Evolutionary conservation across 1,139 yeast species (phyloP), one percentile per base, ranked within the genome.

Genomic region (Saccharomycopsis phalli): DNA sequence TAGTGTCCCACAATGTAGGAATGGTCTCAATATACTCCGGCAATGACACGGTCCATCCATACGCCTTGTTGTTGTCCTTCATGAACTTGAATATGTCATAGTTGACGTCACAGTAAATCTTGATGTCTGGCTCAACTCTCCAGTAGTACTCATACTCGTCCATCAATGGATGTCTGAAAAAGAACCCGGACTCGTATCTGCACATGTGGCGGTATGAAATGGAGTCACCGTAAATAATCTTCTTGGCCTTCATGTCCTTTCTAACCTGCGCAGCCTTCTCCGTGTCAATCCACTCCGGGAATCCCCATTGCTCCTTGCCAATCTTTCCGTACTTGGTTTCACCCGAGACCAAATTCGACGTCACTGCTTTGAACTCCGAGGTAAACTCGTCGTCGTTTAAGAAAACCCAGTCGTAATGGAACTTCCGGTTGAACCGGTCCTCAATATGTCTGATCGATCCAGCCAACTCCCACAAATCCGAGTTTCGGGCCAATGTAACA

Each of bases 41-140:
- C 51, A 87, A 69, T 2, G 95, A 69, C 48, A 87, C 74, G 34
- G 93, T 81, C 61, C 82, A 86, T 13, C 87, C 81, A 56, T 86
- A 86, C 46, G 67, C 71, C 63, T 80, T 78, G 47, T 73, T 66
- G 57, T 82, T 79, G 46, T 76, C 83, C 47, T 74, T 72, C 93
- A 86, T 79, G 60, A 71, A 81, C 60, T 76, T 76, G 69, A 86
- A 86, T 31, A 83, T 69, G 60, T 86, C 95, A 56, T 83, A 81
- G 54, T 80, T 77, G 50, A 86, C 67, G 57, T 84, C 91, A 66
- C 95, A 86, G 58, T 63, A 80, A 44, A 84, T 68, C 53, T 72
- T 68, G 56, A 83, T 74, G 54, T 80, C 88, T 25, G 95, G 95
- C 61, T 87, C 96, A 44, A 87, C 95, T 61, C 96, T 77, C 95